phyloP scores from a whole-genome alignment of 202 grass and related monocot species.

The Miscanthus sacchariflorus region DNA sequence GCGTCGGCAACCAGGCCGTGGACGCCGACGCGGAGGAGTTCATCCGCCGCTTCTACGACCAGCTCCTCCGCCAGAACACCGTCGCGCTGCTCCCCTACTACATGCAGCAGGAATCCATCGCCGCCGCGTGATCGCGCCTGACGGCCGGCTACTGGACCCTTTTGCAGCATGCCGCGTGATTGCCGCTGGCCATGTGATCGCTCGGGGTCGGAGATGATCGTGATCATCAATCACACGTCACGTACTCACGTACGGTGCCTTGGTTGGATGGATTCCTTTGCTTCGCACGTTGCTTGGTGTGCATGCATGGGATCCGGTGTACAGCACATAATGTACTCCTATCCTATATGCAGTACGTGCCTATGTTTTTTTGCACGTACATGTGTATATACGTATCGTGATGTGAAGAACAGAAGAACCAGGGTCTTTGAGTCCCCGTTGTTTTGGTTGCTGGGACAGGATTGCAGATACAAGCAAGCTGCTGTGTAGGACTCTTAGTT shows the following conservation, averaged over 20 bases:
- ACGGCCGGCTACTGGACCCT: too few species aligned
- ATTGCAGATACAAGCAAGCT: not conserved
- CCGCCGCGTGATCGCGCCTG: slow-evolving; percentile 16
- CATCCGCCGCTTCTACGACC: slow-evolving; percentile 92
- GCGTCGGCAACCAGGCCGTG: slow-evolving; percentile 43
- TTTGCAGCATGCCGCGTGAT: too few species aligned
- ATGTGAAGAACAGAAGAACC: slow-evolving; percentile 21
- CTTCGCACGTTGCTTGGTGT: not conserved
- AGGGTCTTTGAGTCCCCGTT: not conserved
- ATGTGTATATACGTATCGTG: not conserved
- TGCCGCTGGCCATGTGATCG: too few species aligned
- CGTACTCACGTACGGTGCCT: not conserved
- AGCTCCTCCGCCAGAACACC: slow-evolving; percentile 73
- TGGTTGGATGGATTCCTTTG: not conserved
- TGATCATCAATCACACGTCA: too few species aligned
- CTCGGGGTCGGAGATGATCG: not conserved
- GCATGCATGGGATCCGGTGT: not conserved
- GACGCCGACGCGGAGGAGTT: slow-evolving; percentile 94
- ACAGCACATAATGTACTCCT: too few species aligned
- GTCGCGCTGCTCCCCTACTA: slow-evolving; percentile 61
- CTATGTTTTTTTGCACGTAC: not conserved
- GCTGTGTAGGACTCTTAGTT: not conserved
- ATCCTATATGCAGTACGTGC: not conserved
- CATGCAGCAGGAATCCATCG: slow-evolving; percentile 24
- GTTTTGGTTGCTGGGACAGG: slow-evolving; percentile 43